These are phyloP conservation scores for Rachicladosporium sp. DNA, from an alignment of 2,329 filamentous ascomycete species.

Conservation along the genomic window DNA sequence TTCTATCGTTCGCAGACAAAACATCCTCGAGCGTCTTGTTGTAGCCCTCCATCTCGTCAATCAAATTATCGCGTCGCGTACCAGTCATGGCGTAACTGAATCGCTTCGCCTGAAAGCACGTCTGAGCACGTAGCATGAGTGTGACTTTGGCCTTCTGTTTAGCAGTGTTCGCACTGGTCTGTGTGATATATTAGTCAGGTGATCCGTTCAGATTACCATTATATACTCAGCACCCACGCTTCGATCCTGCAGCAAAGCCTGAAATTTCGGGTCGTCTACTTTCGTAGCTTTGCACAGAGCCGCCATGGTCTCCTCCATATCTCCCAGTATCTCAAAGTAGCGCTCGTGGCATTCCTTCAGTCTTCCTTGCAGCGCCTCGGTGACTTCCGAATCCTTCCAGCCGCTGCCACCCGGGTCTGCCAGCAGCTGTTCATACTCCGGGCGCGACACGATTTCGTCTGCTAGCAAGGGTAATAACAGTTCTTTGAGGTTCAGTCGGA, in stretches of 20 bases:
- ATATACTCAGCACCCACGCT: slow-evolving; percentile 2
- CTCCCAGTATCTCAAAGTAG: slow-evolving; percentile 15
- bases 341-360: slow-evolving; percentile 14
- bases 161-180: background rate
- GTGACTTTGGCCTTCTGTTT: slow-evolving; percentile 1
- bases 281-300: slow-evolving; percentile 11
- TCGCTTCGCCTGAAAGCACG: slow-evolving; percentile 8
- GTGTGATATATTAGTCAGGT: background rate
- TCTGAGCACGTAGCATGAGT: slow-evolving; percentile 6
- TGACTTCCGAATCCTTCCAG: slow-evolving; percentile 14
- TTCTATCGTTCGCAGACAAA: slow-evolving; percentile 6
- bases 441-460: slow-evolving; percentile 12
- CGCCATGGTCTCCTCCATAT: slow-evolving; percentile 14
- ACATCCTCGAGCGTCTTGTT: slow-evolving; percentile 5
- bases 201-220: background rate
- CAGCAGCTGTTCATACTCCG: slow-evolving; percentile 11
- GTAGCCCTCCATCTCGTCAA: slow-evolving; percentile 7
- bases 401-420: slow-evolving; percentile 12
- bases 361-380: slow-evolving; percentile 11
- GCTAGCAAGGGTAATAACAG: slow-evolving; percentile 17
- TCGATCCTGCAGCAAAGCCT: slow-evolving; percentile 4
- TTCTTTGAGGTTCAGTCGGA: slow-evolving; percentile 15
- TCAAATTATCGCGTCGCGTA: slow-evolving; percentile 2
- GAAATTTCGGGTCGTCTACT: slow-evolving; percentile 10
- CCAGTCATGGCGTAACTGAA: slow-evolving; percentile 7